These are phyloP conservation scores for Martensiomyces pterosporus DNA, from an alignment of 192 early-diverging fungal species.

Conservation along the genomic window DNA sequence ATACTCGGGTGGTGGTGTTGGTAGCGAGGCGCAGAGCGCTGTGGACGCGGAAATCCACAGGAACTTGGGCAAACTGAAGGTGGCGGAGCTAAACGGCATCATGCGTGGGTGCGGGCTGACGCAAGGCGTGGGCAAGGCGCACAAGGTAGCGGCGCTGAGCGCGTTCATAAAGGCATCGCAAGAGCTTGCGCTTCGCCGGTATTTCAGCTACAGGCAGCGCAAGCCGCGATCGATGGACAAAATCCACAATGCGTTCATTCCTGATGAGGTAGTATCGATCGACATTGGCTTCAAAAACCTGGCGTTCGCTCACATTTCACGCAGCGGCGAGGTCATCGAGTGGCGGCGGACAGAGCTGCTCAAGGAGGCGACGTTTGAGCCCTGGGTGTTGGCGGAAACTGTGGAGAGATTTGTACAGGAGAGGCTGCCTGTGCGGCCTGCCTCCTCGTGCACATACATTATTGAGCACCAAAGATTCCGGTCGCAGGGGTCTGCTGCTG, in stretches of 20 bases:
- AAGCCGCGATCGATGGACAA: conserved; percentile 3
- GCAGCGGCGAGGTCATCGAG: conserved; percentile 21
- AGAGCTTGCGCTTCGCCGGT: conserved; percentile 20
- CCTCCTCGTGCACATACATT: conserved; percentile 30
- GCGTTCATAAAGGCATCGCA: conserved; percentile 33
- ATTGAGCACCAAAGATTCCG: conserved; percentile 53
- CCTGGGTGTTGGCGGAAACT: conserved; percentile 37
- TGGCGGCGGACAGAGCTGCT: conserved; percentile 47
- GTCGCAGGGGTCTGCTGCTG: conserved; percentile 44
- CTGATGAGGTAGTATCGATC: conserved; percentile 45
- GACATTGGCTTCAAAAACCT: conserved; percentile 52
- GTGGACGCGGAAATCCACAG: conserved; percentile 6
- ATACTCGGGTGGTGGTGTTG: too few relatives aligned
- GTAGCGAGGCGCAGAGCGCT: neutral
- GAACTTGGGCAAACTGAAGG: conserved; percentile 19
- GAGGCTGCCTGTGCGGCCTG: conserved; percentile 20
- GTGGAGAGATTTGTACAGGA: conserved; percentile 36
- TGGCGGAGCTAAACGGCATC: conserved; percentile 24
- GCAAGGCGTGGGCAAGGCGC: conserved; percentile 29
- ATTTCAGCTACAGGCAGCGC: conserved; percentile 2
- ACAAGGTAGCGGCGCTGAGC: conserved; percentile 29
- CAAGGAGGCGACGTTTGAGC: conserved; percentile 36
- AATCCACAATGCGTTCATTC: conserved; percentile 18
- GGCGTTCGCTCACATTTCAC: conserved; percentile 43
- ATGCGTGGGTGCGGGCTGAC: conserved; percentile 37